Conservation (phyloP, 2,329 filamentous ascomycete species). For the Fusarium mangiferae region DNA sequence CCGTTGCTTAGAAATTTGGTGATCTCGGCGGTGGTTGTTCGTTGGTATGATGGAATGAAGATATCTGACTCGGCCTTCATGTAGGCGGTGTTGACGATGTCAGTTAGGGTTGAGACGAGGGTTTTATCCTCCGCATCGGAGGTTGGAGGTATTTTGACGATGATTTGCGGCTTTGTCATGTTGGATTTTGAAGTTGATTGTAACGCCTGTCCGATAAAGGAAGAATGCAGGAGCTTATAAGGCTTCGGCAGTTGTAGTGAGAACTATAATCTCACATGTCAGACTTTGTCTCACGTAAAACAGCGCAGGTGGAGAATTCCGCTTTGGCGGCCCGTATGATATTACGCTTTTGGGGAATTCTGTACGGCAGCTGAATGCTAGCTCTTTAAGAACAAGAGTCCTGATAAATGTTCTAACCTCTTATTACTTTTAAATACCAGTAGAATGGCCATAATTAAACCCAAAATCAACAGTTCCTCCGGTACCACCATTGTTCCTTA, state of each 20-base stretch:
- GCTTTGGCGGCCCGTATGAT: neutral
- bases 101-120: conserved; percentile 23
- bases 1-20: conserved; percentile 31
- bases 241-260: neutral
- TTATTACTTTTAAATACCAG: fast-evolving
- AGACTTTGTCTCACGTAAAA: neutral
- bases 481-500: neutral
- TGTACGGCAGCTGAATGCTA: neutral
- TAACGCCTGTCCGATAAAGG: fast-evolving
- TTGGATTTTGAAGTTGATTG: fast-evolving
- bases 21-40: conserved; percentile 40
- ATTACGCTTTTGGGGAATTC: neutral
- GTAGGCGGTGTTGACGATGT: conserved; percentile 45
- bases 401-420: neutral
- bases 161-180: neutral
- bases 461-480: neutral
- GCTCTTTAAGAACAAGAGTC: neutral
- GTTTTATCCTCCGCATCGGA: conserved; percentile 32
- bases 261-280: neutral
- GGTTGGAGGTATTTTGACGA: conserved; percentile 34
- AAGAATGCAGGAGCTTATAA: fast-evolving
- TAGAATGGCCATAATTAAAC: too few species aligned
- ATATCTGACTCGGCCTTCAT: conserved; percentile 41
- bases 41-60: conserved; percentile 42
- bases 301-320: neutral